These are phyloP conservation scores for Glebionis coronaria DNA, from an alignment of 129 eudicot species.

Conservation along the genomic window DNA sequence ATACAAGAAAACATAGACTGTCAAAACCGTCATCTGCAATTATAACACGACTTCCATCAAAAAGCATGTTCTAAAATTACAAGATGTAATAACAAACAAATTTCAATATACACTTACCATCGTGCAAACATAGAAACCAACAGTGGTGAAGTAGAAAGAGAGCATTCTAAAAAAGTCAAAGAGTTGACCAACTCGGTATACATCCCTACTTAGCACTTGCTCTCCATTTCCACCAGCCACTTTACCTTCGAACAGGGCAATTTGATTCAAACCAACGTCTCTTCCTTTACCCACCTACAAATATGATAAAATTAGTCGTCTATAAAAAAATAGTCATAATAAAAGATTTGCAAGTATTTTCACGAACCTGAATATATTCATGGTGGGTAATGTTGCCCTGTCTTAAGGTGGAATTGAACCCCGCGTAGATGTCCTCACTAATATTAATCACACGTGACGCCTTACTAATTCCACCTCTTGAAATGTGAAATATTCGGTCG, in stretches of 20 bases:
- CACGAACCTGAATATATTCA: slow-evolving; percentile 88
- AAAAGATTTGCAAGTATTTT: not conserved
- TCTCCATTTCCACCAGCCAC: slow-evolving; percentile 99
- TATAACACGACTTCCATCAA: slow-evolving; percentile 24
- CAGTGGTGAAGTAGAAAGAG: slow-evolving; percentile 88
- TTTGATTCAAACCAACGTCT: slow-evolving; percentile 96
- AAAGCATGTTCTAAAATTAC: not conserved
- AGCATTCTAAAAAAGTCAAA: slow-evolving; percentile 97
- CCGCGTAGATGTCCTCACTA: slow-evolving; percentile 93
- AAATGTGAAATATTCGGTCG: slow-evolving; percentile 87
- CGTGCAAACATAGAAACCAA: slow-evolving; percentile 92
- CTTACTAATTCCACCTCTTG: slow-evolving; percentile 97
- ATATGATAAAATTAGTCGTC: slow-evolving; percentile 14
- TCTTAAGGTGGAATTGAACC: slow-evolving; percentile 92
- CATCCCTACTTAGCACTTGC: slow-evolving; percentile 94
- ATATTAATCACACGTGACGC: slow-evolving; percentile 97
- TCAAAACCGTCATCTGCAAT: slow-evolving; percentile 97
- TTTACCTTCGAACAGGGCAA: slow-evolving; percentile 95
- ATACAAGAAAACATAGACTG: slow-evolving; percentile 80
- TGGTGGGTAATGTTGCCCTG: slow-evolving; percentile 99
- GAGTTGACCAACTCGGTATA: slow-evolving; percentile 90
- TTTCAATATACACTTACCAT: slow-evolving; percentile 50
- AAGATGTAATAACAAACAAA: not conserved
- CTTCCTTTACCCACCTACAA: slow-evolving; percentile 95
- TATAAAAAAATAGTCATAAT: not conserved